Base-by-base conservation (phyloP, 2,329 filamentous ascomycete species). In the Delphinella strobiligena region DNA sequence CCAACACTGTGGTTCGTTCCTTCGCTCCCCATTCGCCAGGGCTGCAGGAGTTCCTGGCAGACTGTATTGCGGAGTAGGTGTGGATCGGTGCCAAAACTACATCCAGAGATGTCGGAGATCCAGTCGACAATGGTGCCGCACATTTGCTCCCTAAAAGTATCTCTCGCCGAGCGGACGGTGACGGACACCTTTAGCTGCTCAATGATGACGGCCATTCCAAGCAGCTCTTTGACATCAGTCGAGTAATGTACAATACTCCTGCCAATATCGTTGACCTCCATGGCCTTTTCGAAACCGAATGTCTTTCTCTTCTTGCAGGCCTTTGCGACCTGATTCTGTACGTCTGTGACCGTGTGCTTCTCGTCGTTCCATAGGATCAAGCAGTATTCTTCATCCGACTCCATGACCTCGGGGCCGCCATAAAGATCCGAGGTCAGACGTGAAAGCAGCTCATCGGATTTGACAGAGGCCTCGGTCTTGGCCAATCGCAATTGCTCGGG, bases 111-210 rank as follows among this genome's bases (percentile, higher is more conserved):
- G 59, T 98, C 93, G 38, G 80, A 74, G 15, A 98, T 72, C 93
- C 93, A 98, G 52, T 95, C 88, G 39, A 98, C 82, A 45, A 98
- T 89, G 12, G 87, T 86, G n/a, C 84, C 87, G 52, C 88, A 95
- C 93, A 98, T 98, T 58, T 96, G 84, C 58, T 98, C 91, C 43
- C 91, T 75, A 63, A 96, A 98, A 0, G 87, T 96, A 61, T 98
- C 91, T 50, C 93, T 75, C 4, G 91, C 78, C 8, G 89, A 94
- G 33, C 91, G 78, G 45, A 98, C 87, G 1, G 91, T 98, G 36
- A 95, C 86, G 0, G 91, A 96, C 42, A 98, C 78, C 56, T 93
- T 88, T 59, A 98, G 95, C 45, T 93, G 80, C 61, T 98, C 91
- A 48, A 98, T 83, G 16, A 91, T 79, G 47, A 77, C 82, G 4